Conservation (phyloP, 108 stramenopile genomes). For the Nitzschia inconspicua region DNA sequence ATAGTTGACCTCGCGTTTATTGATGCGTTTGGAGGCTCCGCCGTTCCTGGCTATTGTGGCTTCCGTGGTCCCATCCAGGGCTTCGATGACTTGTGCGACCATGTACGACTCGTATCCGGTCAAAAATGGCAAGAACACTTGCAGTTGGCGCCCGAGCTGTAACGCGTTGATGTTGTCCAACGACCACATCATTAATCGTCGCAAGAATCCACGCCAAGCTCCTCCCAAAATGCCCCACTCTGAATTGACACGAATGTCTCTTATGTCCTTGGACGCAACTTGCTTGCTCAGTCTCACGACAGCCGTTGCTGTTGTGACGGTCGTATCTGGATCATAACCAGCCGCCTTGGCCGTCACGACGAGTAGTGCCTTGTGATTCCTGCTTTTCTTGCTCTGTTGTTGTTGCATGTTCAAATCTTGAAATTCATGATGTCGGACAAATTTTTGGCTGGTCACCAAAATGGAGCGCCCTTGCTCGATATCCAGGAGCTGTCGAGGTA, state of each 20-base stretch:
- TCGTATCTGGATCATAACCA: background rate
- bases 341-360: slow-evolving; percentile 5
- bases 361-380: slow-evolving; percentile 10
- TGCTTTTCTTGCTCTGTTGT: background rate
- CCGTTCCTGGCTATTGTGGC: background rate
- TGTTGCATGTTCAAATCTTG: slow-evolving; percentile 15
- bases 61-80: slow-evolving; percentile 9
- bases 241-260: slow-evolving; percentile 9
- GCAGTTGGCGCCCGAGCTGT: slow-evolving; percentile 19
- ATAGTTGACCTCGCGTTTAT: slow-evolving; percentile 6
- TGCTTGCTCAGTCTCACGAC: background rate
- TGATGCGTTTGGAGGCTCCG: background rate
- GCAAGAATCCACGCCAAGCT: slow-evolving; percentile 18
- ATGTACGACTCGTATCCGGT: slow-evolving; percentile 31
- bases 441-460: slow-evolving; percentile 9
- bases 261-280: background rate
- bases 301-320: background rate
- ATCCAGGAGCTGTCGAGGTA: slow-evolving; percentile 23
- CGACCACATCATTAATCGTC: background rate
- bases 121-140: slow-evolving; percentile 27
- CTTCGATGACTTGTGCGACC: slow-evolving; percentile 27
- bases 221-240: slow-evolving; percentile 17
- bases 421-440: background rate
- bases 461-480: slow-evolving; percentile 32
- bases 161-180: slow-evolving; percentile 25